Evolutionary conservation across 352 stramenopile genomes (phyloP).

Genomic region (Phytopythium aichiense): DNA sequence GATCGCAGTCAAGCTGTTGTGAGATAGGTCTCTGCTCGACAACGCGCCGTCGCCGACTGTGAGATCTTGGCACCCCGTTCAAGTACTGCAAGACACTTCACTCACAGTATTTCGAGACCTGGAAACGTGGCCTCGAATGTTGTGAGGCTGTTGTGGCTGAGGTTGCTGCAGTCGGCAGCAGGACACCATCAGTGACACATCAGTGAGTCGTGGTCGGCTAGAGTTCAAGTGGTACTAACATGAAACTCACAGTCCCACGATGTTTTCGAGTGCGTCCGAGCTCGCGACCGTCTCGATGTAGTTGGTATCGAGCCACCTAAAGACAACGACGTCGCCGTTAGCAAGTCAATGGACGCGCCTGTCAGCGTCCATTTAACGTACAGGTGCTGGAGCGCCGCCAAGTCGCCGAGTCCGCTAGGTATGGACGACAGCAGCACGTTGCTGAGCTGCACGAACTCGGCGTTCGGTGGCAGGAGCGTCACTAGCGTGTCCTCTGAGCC

Average conservation of each 20-base stretch:
- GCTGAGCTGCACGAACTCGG: neutral
- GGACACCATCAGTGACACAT: neutral
- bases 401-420: neutral
- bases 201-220: neutral
- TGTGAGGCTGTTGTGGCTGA: constrained; percentile 47
- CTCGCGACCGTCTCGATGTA: neutral
- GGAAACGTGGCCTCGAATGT: constrained; percentile 51
- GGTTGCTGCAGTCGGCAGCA: constrained; percentile 15
- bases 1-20: constrained; percentile 46
- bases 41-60: neutral
- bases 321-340: neutral
- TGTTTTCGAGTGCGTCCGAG: neutral
- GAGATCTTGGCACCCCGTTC: neutral
- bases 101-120: constrained; percentile 32
- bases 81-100: neutral
- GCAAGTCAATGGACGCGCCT: neutral
- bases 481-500: neutral
- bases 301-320: constrained; percentile 4
- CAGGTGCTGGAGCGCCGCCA: neutral
- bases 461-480: neutral
- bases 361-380: neutral
- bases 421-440: neutral
- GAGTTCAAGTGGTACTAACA: neutral
- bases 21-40: constrained; percentile 25
- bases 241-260: neutral